Base-by-base conservation (phyloP, 1,139 yeast genomes). In the Debaryomyces coudertii region DNA sequence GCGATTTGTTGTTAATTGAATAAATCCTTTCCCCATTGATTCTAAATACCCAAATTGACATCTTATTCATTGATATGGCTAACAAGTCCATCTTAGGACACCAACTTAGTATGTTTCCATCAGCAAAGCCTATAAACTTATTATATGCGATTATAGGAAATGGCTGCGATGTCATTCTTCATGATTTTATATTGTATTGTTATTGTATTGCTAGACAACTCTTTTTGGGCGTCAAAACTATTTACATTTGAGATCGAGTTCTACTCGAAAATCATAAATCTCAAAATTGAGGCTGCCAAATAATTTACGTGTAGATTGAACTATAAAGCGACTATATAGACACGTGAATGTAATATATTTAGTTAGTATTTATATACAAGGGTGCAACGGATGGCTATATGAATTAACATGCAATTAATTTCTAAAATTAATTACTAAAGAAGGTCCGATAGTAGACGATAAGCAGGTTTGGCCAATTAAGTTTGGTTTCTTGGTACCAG, bases 381-480 rank as follows among this genome's bases (percentile, higher is more conserved):
- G 29, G 42, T 23, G 27, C 37, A 11, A 28, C 27, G 30, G 9
- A 29, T 16, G 30, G 27, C 14, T 20, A 12, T 42, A 16, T 28
- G 29, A 35, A 36, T 20, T 18, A 15, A 34, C 20, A 22, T 14
- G 23, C 20, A 25, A 24, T 42, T 43, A 49, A 22, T 34, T 56
- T 47, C 60, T 67, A 55, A 73, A 65, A 65, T 87, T 82, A 49
- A 90, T 82, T 39, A 87, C 85, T 45, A 89, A 76, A 22, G 92
- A 85, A 1, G 97, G 97, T 25, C 96, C 95, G 55, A 78, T 79
- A 11, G 96, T 86, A 40, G 90, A 80, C 34, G 85, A 76, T 47
- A 90, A 65, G 24, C 79, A 76, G 11, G 95, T 79, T 55, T 83
- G 83, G 25, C 96, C 95, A 46, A 90, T 61, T 47, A 83, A 62